Evolutionary conservation across 2,329 filamentous ascomycete species (phyloP), one percentile per base, ranked within the genome.

Genomic region (Penicillium sp.): DNA sequence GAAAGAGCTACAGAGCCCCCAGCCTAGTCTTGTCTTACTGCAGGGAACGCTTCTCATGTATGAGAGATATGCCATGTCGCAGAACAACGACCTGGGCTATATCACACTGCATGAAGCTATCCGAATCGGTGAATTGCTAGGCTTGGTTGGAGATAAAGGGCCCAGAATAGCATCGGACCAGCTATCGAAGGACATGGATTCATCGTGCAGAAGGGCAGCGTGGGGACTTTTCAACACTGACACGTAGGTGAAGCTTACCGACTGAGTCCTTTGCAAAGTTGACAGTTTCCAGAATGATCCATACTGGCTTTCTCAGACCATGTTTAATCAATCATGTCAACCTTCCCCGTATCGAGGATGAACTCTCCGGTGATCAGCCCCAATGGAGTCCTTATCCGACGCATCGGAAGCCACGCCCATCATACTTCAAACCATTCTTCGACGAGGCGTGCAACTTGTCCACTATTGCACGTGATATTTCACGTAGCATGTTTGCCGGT

Each of bases 181-280:
- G 8, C 42, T 64, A 6, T 66, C 70, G 0, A 37, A 54, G 3
- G 72, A 75, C 25, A 69, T 72, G 67, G 64, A 68, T 35, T 53
- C 54, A 6, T 73, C 71, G 2, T 53, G 67, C 45, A 66, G 61
- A 47, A 60, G 67, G 47, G 72, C 71, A 6, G 69, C 70, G 1
- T 75, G 73, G 73, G 73, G 73, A 0, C 42, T 75, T 20, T 75
- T 73, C 40, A 70, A 75, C 40, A 64, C 74, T 29, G 73, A 75
- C 43, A 74, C 73, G 73, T 74, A 57, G 53, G 72, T 67, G 15
- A 40, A 31, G 1, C 2, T 41, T 14, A 4, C 3, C 33, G n/a
- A 18, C n/a, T 6, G 12, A 26, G 15, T 26, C 23, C 1, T 22
- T 35, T 20, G 6, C 4, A 14, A 6, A 8, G 18, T 18, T 40